Evolutionary conservation across 306 rosid genomes (phyloP).

Genomic region (Inga leiocalycina): DNA sequence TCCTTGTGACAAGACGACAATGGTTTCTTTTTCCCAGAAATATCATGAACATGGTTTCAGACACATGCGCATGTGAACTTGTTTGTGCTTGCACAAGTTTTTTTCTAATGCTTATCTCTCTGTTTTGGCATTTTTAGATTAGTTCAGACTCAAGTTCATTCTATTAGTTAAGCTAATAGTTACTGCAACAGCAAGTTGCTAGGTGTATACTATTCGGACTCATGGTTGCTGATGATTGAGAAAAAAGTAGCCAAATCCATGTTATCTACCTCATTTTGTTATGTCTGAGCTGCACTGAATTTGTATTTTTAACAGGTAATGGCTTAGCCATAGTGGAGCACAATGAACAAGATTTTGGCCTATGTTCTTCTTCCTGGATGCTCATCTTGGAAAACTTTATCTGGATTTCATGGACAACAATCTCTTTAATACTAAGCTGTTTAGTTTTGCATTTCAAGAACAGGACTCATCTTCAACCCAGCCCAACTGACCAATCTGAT

Average conservation of each 20-base stretch:
- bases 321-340: constrained; percentile 20
- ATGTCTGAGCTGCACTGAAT: constrained; percentile 27
- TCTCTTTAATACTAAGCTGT: constrained; percentile 40
- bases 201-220: constrained; percentile 7
- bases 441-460: constrained; percentile 51
- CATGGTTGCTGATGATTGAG: constrained; percentile 33
- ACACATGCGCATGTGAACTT: not conserved
- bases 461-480: constrained; percentile 64
- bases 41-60: not conserved
- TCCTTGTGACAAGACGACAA: too few species aligned
- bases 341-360: too few species aligned
- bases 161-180: not conserved
- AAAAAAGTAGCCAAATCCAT: constrained; percentile 24
- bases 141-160: not conserved
- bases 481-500: constrained; percentile 52
- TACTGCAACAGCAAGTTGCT: constrained; percentile 3
- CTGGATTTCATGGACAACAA: constrained; percentile 39
- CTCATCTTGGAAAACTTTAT: constrained; percentile 34
- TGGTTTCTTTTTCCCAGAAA: too few species aligned
- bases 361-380: constrained; percentile 33
- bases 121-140: not conserved
- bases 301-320: constrained; percentile 24
- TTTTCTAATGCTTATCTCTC: not conserved
- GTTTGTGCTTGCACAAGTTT: not conserved
- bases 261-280: constrained; percentile 17